A percentile compares a stretch with the other conserved stretches of the same genome.
These are phyloP conservation scores for Starmerella apicola DNA, from an alignment of 805 yeast genomes.

Conservation along the genomic window DNA sequence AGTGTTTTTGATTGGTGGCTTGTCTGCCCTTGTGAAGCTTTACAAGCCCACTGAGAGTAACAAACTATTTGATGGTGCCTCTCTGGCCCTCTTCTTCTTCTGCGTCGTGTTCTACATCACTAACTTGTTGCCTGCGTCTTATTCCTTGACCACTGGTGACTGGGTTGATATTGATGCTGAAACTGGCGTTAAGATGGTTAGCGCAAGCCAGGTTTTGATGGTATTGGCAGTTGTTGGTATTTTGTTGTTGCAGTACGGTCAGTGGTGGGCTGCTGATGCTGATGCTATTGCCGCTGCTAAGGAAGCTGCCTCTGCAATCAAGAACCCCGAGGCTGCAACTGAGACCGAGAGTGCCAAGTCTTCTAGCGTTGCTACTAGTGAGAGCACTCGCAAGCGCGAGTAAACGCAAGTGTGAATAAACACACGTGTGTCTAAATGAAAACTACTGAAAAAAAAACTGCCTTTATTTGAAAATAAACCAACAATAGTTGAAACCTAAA, in stretches of 20 bases:
- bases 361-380: conserved; percentile 1
- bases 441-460: no score
- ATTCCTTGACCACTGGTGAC: conserved; percentile 51
- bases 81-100: conserved; percentile 59
- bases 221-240: conserved; percentile 63
- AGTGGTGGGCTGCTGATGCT: conserved; percentile 57
- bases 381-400: conserved; percentile 9
- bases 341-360: conserved; percentile 11
- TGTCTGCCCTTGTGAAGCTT: conserved; percentile 64
- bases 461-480: no score
- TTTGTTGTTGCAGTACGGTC: conserved; percentile 73
- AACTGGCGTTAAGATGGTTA: conserved; percentile 83
- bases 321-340: conserved; percentile 11
- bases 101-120: conserved; percentile 72
- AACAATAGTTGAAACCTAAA: no score
- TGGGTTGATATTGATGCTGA: conserved; percentile 91
- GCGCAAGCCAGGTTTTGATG: conserved; percentile 73
- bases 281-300: conserved; percentile 10
- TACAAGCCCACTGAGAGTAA: conserved; percentile 80
- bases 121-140: conserved; percentile 70
- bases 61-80: conserved; percentile 80
- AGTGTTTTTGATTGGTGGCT: conserved; percentile 50
- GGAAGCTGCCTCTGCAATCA: conserved; percentile 14
- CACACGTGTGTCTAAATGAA: no score
- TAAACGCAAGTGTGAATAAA: no score